Evolutionary conservation across 2,329 filamentous ascomycete species (phyloP).

Genomic region (Fusarium secorum): DNA sequence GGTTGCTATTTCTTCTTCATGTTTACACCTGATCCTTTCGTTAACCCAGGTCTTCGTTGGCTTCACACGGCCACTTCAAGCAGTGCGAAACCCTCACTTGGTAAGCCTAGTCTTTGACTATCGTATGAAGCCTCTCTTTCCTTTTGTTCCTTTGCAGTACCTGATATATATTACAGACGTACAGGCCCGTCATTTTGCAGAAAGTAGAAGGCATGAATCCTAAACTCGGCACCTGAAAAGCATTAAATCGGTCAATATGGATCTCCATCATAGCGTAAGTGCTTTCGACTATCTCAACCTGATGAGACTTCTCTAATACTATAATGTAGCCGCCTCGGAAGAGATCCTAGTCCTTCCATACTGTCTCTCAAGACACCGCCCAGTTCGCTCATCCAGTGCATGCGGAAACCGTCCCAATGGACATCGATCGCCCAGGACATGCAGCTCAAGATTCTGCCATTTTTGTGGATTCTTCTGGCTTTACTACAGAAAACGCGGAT

Average conservation of each 20-base stretch:
- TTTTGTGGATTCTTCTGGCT: too few species aligned
- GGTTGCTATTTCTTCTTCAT: not conserved
- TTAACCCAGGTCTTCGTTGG: not conserved
- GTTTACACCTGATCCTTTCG: not conserved
- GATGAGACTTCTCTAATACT: not conserved
- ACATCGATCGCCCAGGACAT: not conserved
- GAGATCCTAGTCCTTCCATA: not conserved
- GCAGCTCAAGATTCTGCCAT: not conserved
- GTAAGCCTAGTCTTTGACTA: not conserved
- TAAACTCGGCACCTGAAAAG: not conserved
- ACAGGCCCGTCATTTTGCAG: not conserved
- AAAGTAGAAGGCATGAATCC: not conserved
- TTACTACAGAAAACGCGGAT: rapidly evolving
- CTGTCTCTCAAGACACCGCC: not conserved
- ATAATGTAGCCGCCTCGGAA: not conserved
- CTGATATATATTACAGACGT: rapidly evolving
- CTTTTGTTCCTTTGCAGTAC: not conserved
- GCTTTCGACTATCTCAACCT: not conserved
- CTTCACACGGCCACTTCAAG: not conserved
- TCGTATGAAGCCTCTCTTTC: not conserved
- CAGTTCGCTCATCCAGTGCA: not conserved
- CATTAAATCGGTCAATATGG: not conserved
- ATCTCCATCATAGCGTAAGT: not conserved
- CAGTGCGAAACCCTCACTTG: not conserved
- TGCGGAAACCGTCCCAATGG: not conserved